phyloP scores from a whole-genome alignment of 202 grass and related monocot genomes.

The Bolboschoenoplectus hybrid region DNA sequence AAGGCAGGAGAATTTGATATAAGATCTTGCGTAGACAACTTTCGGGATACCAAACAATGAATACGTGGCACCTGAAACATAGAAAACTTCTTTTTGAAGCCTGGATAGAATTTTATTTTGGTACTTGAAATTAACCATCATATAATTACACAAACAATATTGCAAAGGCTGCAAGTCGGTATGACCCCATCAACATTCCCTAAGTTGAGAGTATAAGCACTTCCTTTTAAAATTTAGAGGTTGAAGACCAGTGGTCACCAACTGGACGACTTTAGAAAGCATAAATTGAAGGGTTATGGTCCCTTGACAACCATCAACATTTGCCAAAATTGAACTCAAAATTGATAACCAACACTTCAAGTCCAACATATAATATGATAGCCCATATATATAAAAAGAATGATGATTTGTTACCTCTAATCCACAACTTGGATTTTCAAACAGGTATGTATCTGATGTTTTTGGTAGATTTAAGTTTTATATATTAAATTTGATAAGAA shows the following conservation, averaged over 20 bases:
- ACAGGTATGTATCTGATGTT: neutral
- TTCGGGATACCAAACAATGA: conserved; percentile 89
- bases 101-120: conserved; percentile 33
- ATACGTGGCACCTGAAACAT: conserved; percentile 73
- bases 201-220: neutral
- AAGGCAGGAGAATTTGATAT: conserved; percentile 47
- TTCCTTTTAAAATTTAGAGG: neutral
- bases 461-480: neutral
- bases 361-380: neutral
- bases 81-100: conserved; percentile 28
- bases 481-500: neutral
- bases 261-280: neutral
- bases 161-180: neutral
- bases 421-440: neutral
- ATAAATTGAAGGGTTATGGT: conserved; percentile 11
- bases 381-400: neutral
- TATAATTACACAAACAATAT: neutral
- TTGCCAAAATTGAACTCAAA: neutral
- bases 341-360: neutral
- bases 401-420: neutral
- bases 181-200: neutral
- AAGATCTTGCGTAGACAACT: conserved; percentile 69
- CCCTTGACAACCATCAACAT: neutral
- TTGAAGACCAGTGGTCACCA: no score
- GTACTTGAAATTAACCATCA: conserved; percentile 24